These are phyloP conservation scores for Microsporum ferrugineum DNA, from an alignment of 2,329 filamentous ascomycete species.

Conservation along the genomic window DNA sequence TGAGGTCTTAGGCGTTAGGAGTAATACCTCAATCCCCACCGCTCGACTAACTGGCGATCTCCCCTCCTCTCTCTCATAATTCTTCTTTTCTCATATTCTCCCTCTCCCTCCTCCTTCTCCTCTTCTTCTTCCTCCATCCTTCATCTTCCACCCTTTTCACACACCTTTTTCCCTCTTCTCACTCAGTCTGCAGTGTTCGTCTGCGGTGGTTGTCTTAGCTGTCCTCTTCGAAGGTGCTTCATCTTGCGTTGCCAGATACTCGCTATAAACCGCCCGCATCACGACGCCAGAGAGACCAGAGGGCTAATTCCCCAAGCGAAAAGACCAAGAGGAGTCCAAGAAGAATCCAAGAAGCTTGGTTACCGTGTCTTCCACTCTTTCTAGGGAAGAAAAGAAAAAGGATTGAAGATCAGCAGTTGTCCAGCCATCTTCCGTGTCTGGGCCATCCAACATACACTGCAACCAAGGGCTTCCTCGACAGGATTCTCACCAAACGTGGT, in stretches of 20 bases:
- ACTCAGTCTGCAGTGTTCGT: too few species aligned
- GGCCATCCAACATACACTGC: neutral
- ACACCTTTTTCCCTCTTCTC: neutral
- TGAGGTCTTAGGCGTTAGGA: neutral
- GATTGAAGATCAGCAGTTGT: too few species aligned
- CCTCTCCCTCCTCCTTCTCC: neutral
- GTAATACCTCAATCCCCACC: slow-evolving; percentile 3
- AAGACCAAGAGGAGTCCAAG: neutral
- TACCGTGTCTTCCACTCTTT: neutral
- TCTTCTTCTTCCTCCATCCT: neutral
- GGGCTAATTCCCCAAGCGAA: neutral
- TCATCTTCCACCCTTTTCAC: neutral
- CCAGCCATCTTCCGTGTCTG: neutral
- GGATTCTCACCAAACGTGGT: neutral
- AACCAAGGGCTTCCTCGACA: neutral
- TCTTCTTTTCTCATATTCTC: neutral
- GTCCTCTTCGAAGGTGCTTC: too few species aligned
- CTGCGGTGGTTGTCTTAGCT: too few species aligned
- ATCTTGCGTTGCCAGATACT: neutral
- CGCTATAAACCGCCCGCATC: too few species aligned
- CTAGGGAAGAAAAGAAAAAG: neutral
- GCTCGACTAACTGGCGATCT: neutral
- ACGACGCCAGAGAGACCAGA: too few species aligned
- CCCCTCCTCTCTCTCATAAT: neutral
- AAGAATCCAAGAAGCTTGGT: neutral